These are phyloP conservation scores for Neocucurbitaria cava DNA, from an alignment of 2,329 filamentous ascomycete species.

Conservation along the genomic window DNA sequence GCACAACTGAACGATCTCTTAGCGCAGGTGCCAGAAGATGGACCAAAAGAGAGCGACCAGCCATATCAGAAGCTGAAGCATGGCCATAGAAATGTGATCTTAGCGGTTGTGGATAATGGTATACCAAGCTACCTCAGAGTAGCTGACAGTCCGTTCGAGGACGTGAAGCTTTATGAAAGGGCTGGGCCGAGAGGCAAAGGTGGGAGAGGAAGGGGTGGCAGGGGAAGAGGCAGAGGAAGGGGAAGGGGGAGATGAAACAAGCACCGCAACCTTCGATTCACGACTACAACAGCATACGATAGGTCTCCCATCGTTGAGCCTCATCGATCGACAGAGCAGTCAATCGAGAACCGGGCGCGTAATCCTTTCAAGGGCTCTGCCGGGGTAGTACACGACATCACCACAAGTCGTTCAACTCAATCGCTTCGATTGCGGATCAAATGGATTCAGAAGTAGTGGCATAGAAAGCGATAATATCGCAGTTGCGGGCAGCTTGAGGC, in stretches of 20 bases:
- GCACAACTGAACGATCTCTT: slow-evolving; percentile 75
- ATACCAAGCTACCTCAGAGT: slow-evolving; percentile 87
- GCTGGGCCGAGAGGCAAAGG: slow-evolving; percentile 44
- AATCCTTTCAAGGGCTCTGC: neutral
- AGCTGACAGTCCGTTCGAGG: slow-evolving; percentile 77
- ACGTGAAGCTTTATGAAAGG: slow-evolving; percentile 71
- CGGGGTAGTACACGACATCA: neutral
- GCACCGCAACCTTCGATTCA: neutral
- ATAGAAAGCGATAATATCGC: neutral
- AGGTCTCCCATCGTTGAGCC: neutral
- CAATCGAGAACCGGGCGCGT: neutral
- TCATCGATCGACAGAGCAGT: neutral
- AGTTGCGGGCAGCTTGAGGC: neutral
- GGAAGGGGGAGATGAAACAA: slow-evolving; percentile 41
- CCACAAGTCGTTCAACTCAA: neutral
- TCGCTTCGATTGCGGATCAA: neutral
- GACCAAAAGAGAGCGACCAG: slow-evolving; percentile 61
- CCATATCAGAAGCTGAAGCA: slow-evolving; percentile 83
- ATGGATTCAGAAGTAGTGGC: neutral
- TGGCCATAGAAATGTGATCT: slow-evolving; percentile 80
- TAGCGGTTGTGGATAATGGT: slow-evolving; percentile 90
- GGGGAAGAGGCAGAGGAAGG: slow-evolving; percentile 51
- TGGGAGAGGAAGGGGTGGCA: slow-evolving; percentile 44
- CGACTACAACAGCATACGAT: neutral
- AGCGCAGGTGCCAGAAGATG: slow-evolving; percentile 74